phyloP scores from a whole-genome alignment of 768 basidiomycete species.

The Psilocybe subaeruginosa region DNA sequence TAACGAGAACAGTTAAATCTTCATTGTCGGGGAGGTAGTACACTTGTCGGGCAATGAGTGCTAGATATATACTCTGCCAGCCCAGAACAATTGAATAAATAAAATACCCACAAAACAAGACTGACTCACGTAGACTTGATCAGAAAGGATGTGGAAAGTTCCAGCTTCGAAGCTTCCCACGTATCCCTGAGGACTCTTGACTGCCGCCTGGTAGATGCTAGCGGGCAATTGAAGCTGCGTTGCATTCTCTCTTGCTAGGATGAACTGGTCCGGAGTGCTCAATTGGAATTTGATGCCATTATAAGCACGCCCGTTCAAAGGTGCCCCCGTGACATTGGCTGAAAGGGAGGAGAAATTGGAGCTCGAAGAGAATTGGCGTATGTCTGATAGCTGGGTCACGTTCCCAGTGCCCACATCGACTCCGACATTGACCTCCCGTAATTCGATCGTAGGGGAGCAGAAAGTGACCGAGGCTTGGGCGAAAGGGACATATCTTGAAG shows the following conservation, averaged over 20 bases:
- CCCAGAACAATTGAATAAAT: neutral
- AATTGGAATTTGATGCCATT: conserved; percentile 58
- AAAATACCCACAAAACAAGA: neutral
- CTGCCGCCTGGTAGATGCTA: conserved; percentile 51
- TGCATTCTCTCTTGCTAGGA: conserved; percentile 41
- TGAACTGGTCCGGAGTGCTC: conserved; percentile 41
- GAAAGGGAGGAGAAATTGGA: conserved; percentile 43
- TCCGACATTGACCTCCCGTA: conserved; percentile 46
- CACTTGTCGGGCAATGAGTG: conserved; percentile 50
- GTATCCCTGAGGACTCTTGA: conserved; percentile 40
- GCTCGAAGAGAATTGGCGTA: conserved; percentile 39
- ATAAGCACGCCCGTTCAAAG: conserved; percentile 49
- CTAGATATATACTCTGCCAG: conserved; percentile 46
- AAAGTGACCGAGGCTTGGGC: conserved; percentile 46
- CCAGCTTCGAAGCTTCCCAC: conserved; percentile 37
- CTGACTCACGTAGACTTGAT: conserved; percentile 51
- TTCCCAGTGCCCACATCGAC: conserved; percentile 48
- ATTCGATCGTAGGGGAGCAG: conserved; percentile 46
- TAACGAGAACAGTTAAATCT: conserved; percentile 41
- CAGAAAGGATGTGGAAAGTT: conserved; percentile 39
- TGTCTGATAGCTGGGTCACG: conserved; percentile 42
- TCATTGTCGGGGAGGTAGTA: conserved; percentile 47
- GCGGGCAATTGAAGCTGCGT: conserved; percentile 53
- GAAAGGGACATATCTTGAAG: conserved; percentile 35
- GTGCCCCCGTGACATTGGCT: conserved; percentile 47